Base-by-base conservation (phyloP, 495 filamentous ascomycete genomes). In the Hyaloscypha variabilis region DNA sequence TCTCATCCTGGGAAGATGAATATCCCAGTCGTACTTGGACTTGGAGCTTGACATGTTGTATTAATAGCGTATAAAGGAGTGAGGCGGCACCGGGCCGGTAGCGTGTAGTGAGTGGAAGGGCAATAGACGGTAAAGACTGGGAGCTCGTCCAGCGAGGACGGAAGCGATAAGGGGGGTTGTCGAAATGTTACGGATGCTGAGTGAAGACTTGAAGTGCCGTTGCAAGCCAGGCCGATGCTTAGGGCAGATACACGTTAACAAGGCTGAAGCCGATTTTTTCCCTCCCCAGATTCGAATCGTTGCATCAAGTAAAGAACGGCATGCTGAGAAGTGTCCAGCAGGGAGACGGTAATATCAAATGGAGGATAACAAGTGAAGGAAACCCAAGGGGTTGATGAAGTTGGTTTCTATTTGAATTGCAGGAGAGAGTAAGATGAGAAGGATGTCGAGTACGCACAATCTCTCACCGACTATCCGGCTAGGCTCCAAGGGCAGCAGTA, bases 241-340 rank as follows among this genome's bases (percentile, higher is more conserved):
- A n/a, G n/a, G 8, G 51, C 21, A 54, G 26, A 25, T 54, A 10
- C 21, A 54, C 39, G 6, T 4, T 46, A 17, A 17, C 39, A 11
- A 46, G 39, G 23, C 25, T 49, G 36, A 61, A 29, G 34, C 4
- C 13, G 21, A 6, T 51, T 10, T 8, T 61, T 25, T 28, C 13
- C n/a, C 30, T 57, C 26, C 8, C 34, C 28, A 28, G 39, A 4
- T 25, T 61, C 26, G 39, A 25, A 28, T 23, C 10, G 3, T 24
- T 25, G 30, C 14, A 25, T 24, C 19, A 64, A 28, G 17, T 58
- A 64, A 64, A 50, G 62, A 64, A 50, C 21, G 53, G 36, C 62
- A 64, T 64, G 62, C 62, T 64, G 53, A 64, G 39, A 30, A 1
- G 52, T 14, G 62, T 64, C 62, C 62, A 64, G 62, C 62, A 64